These are phyloP conservation scores for Coemansia sp. DNA, from an alignment of 192 early-diverging fungal species.

Conservation along the genomic window DNA sequence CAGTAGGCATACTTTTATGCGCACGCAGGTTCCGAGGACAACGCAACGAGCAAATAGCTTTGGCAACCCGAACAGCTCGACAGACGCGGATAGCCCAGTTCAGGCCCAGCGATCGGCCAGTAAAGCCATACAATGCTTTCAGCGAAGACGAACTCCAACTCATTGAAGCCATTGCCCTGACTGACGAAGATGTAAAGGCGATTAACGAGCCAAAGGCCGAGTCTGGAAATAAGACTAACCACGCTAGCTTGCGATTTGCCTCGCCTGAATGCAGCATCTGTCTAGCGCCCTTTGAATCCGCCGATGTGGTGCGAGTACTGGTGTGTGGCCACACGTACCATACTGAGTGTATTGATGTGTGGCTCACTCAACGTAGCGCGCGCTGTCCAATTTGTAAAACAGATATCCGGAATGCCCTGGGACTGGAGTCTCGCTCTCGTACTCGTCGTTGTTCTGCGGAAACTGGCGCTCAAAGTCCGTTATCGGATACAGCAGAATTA, in stretches of 20 bases:
- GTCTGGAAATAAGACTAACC: neutral
- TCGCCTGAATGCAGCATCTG: slow-evolving; percentile 63
- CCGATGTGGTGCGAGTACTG: slow-evolving; percentile 60
- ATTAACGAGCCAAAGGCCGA: slow-evolving; percentile 14
- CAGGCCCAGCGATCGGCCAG: slow-evolving; percentile 19
- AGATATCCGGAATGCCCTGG: slow-evolving; percentile 27
- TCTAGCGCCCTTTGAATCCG: slow-evolving; percentile 56
- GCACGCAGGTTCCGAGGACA: slow-evolving; percentile 26
- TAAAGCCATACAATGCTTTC: slow-evolving; percentile 48
- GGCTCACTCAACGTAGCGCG: slow-evolving; percentile 40
- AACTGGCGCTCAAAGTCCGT: neutral
- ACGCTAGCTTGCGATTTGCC: slow-evolving; percentile 34
- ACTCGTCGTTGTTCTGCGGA: neutral
- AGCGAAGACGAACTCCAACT: slow-evolving; percentile 37
- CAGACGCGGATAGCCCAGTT: slow-evolving; percentile 20
- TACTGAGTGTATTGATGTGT: slow-evolving; percentile 61
- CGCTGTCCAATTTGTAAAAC: slow-evolving; percentile 48
- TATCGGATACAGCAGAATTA: neutral
- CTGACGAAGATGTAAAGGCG: slow-evolving; percentile 14
- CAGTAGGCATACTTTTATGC: slow-evolving; percentile 16
- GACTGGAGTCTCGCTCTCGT: slow-evolving; percentile 16
- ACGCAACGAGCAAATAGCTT: neutral
- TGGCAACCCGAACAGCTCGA: neutral
- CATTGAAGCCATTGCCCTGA: slow-evolving; percentile 22
- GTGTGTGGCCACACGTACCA: slow-evolving; percentile 66